Percentiles rank a stretch among this genome's conserved stretches.
Evolutionary conservation across 306 rosid species (phyloP).

Genomic region (Castanea crenata): DNA sequence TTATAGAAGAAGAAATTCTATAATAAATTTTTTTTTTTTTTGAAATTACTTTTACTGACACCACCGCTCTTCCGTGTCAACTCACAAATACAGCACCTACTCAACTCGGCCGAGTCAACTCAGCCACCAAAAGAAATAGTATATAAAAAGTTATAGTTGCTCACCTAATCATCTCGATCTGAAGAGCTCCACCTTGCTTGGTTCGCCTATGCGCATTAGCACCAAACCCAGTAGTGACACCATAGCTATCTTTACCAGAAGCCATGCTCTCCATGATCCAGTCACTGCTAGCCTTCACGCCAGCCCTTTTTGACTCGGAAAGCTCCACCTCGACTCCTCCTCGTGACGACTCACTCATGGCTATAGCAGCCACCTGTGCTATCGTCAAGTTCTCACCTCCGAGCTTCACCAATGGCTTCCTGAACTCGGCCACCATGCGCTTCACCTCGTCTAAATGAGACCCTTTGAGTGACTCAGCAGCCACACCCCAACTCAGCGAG

Average conservation of each 20-base stretch:
- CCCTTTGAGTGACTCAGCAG: slow-evolving; percentile 57
- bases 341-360: slow-evolving; percentile 29
- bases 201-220: slow-evolving; percentile 87
- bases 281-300: slow-evolving; percentile 88
- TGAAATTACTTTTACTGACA: no score
- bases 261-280: slow-evolving; percentile 88
- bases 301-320: slow-evolving; percentile 57
- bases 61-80: no score
- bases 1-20: no score
- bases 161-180: slow-evolving; percentile 80
- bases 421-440: slow-evolving; percentile 80
- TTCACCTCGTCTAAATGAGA: slow-evolving; percentile 88
- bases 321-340: slow-evolving; percentile 52
- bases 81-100: no score
- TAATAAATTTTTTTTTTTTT: no score
- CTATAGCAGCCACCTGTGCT: slow-evolving; percentile 76
- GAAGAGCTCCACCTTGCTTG: slow-evolving; percentile 90
- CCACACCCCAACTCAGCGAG: slow-evolving; percentile 69
- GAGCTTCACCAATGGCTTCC: slow-evolving; percentile 55
- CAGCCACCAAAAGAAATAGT: no score
- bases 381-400: slow-evolving; percentile 75
- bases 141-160: background rate
- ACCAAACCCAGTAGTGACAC: slow-evolving; percentile 95
- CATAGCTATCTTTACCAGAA: slow-evolving; percentile 79
- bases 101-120: no score